These are phyloP conservation scores for Benincasa hispida DNA, from an alignment of 306 rosid species.

Conservation along the genomic window DNA sequence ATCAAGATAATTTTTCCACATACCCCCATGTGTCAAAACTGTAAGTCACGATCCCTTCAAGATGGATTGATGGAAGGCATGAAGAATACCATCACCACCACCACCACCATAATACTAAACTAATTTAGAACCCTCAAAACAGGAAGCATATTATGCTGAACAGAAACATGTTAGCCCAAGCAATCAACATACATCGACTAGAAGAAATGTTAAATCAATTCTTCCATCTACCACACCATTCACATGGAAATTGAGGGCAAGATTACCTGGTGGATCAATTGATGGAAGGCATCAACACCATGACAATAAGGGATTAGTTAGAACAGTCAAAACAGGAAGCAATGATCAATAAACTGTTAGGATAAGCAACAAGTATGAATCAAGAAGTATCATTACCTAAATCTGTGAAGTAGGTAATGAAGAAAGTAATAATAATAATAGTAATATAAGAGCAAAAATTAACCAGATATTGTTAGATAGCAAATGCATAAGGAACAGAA, in stretches of 20 bases:
- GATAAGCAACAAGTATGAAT: constrained; percentile 19
- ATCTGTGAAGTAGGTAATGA: constrained; percentile 27
- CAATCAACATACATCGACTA: constrained; percentile 4
- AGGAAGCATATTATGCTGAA: not conserved
- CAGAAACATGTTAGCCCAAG: constrained; percentile 2
- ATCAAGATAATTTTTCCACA: constrained; percentile 13
- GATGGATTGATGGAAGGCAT: constrained; percentile 5
- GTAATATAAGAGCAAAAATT: constrained; percentile 26
- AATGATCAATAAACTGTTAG: constrained; percentile 32
- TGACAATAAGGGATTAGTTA: constrained; percentile 19
- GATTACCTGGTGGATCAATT: constrained; percentile 33
- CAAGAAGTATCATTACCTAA: constrained; percentile 23
- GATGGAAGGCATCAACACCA: constrained; percentile 33
- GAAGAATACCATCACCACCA: not conserved
- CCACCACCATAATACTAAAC: not conserved
- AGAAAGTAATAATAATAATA: constrained; percentile 22
- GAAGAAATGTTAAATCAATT: not conserved
- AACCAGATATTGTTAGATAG: constrained; percentile 31
- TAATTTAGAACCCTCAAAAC: not conserved
- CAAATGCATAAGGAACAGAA: constrained; percentile 30
- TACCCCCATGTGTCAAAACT: constrained; percentile 35
- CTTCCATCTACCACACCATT: constrained; percentile 26
- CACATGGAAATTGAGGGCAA: constrained; percentile 10
- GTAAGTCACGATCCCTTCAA: constrained; percentile 2
- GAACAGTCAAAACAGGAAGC: constrained; percentile 22